A percentile compares a stretch with the other conserved stretches of the same genome.
These are phyloP conservation scores for Candida ortonii DNA, from an alignment of 805 yeast species.

Conservation along the genomic window DNA sequence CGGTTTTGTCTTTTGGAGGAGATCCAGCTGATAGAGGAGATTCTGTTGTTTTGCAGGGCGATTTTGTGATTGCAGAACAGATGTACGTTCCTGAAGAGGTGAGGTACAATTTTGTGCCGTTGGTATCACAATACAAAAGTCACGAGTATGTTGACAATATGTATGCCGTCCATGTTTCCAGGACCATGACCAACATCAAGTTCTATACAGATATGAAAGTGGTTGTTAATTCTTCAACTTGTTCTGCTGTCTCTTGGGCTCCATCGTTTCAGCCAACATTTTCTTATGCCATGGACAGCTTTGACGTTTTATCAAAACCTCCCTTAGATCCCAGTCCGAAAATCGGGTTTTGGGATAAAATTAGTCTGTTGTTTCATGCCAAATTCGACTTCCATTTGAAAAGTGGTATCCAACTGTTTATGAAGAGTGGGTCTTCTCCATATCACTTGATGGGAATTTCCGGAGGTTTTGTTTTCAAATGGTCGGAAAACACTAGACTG, in stretches of 20 bases:
- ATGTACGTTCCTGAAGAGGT: conserved; percentile 49
- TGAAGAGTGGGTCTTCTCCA: conserved; percentile 60
- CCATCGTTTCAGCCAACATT: conserved; percentile 60
- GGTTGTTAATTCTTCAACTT: conserved; percentile 40
- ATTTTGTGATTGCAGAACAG: conserved; percentile 58
- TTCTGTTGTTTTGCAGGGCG: conserved; percentile 39
- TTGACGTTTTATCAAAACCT: conserved; percentile 67
- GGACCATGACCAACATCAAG: conserved; percentile 65
- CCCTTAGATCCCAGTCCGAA: conserved; percentile 63
- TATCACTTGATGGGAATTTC: conserved; percentile 54
- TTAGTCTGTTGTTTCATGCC: conserved; percentile 55
- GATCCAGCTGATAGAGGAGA: conserved; percentile 40
- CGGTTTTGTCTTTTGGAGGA: conserved; percentile 49
- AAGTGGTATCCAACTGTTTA: conserved; percentile 57
- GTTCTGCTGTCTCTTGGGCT: conserved; percentile 62
- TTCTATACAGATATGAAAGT: conserved; percentile 49
- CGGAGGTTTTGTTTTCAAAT: conserved; percentile 63
- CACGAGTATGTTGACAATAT: conserved; percentile 39
- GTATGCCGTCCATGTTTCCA: conserved; percentile 54
- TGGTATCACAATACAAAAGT: conserved; percentile 36
- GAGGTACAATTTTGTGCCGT: conserved; percentile 48
- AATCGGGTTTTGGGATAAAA: conserved; percentile 72
- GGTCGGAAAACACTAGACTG: conserved; percentile 54
- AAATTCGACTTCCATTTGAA: conserved; percentile 43
- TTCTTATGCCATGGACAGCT: conserved; percentile 58